Evolutionary conservation across 2,329 filamentous ascomycete genomes (phyloP).

Genomic region (Alternaria viburni): DNA sequence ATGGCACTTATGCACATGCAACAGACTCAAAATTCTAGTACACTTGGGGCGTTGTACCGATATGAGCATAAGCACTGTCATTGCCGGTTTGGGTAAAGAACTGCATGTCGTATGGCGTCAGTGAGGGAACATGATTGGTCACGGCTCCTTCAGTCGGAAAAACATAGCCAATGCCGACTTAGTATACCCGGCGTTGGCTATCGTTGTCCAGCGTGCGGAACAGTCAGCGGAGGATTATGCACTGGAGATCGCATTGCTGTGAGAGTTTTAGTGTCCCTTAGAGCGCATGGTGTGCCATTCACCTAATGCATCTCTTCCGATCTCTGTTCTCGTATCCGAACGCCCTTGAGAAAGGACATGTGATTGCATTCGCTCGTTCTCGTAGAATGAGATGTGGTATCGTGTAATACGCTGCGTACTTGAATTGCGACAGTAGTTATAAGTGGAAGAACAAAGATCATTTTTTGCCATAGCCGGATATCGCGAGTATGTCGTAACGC

Average conservation of each 20-base stretch:
- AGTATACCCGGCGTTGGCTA: not conserved
- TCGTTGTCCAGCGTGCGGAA: conserved; percentile 6
- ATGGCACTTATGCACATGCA: not conserved
- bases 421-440: too few relatives aligned
- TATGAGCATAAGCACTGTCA: not conserved
- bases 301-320: not conserved
- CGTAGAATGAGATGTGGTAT: too few relatives aligned
- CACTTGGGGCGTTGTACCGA: not conserved
- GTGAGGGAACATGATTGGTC: conserved; percentile 15
- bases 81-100: conserved; percentile 11
- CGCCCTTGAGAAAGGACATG: not conserved
- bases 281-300: not conserved
- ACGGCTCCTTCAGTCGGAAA: conserved; percentile 21
- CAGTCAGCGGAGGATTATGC: not conserved
- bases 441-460: not conserved
- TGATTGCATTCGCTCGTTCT: not conserved
- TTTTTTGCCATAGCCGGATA: conserved; percentile 11
- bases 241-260: not conserved
- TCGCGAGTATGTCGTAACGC: conserved; percentile 19
- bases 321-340: not conserved
- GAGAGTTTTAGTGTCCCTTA: not conserved
- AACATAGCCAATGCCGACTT: conserved; percentile 19
- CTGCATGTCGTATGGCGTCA: conserved; percentile 8
- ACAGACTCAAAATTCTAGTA: not conserved
- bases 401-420: not conserved